Evolutionary conservation across 2,329 filamentous ascomycete genomes (phyloP).

Genomic region (Orbilia quercus): DNA sequence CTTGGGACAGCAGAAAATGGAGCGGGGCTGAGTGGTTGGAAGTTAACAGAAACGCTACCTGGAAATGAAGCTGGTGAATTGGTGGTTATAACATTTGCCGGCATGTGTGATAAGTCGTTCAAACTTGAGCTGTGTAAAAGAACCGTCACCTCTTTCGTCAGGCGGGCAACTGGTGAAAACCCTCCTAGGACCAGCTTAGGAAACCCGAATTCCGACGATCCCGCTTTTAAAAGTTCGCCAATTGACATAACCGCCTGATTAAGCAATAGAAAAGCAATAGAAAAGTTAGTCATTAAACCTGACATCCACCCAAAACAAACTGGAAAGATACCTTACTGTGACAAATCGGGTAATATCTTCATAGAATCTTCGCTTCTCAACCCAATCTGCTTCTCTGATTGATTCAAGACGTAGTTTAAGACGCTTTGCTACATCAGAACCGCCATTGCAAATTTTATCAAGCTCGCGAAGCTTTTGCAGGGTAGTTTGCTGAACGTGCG

Average conservation of each 20-base stretch:
- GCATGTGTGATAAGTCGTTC: constrained; percentile 53
- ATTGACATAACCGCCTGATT: constrained; percentile 59
- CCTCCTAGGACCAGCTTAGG: constrained; percentile 58
- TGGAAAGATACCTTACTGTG: constrained; percentile 47
- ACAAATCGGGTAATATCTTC: constrained; percentile 60
- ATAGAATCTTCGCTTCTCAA: constrained; percentile 59
- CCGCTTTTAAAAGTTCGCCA: constrained; percentile 59
- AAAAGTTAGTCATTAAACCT: constrained; percentile 7
- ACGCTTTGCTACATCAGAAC: constrained; percentile 58
- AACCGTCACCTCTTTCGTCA: constrained; percentile 60
- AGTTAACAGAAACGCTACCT: constrained; percentile 44
- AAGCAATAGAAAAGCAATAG: neutral
- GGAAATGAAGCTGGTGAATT: constrained; percentile 27
- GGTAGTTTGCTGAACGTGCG: constrained; percentile 57
- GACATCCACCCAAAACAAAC: neutral
- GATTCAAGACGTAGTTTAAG: constrained; percentile 58
- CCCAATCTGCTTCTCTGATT: constrained; percentile 59
- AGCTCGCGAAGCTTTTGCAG: constrained; percentile 59
- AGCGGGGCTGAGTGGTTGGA: constrained; percentile 58
- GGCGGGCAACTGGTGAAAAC: constrained; percentile 59
- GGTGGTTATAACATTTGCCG: constrained; percentile 17
- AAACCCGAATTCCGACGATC: constrained; percentile 59
- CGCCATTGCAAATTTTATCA: constrained; percentile 58
- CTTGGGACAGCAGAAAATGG: constrained; percentile 58
- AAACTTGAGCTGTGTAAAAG: constrained; percentile 59